Percentiles rank a stretch among this genome's conserved stretches.
phyloP scores from a whole-genome alignment of 768 basidiomycete species.

The Boletus subcaerulescens region DNA sequence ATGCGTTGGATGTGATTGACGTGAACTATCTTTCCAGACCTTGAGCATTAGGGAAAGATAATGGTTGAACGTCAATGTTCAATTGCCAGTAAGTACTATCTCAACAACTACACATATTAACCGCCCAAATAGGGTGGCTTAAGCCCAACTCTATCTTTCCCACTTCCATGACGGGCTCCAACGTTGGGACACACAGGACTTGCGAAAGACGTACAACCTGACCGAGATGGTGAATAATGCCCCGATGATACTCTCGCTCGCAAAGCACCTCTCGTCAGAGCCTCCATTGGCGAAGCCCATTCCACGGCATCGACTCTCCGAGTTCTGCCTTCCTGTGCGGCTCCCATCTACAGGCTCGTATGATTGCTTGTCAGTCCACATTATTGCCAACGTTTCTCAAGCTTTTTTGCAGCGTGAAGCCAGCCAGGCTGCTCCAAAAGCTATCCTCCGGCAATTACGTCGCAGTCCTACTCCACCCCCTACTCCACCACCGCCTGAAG shows the following conservation, averaged over 20 bases:
- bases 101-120: too few relatives aligned
- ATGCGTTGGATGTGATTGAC: background rate
- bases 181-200: background rate
- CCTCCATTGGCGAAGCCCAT: slow-evolving; percentile 16
- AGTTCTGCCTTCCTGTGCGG: slow-evolving; percentile 64
- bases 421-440: slow-evolving; percentile 50
- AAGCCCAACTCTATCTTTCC: background rate
- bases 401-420: slow-evolving; percentile 76
- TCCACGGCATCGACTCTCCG: slow-evolving; percentile 43
- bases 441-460: slow-evolving; percentile 53
- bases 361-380: slow-evolving; percentile 1
- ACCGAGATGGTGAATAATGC: slow-evolving; percentile 54
- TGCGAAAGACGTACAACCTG: background rate
- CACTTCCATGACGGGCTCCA: slow-evolving; percentile 13
- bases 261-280: slow-evolving; percentile 23
- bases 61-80: too few relatives aligned
- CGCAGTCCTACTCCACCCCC: slow-evolving; percentile 41
- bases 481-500: slow-evolving; percentile 21
- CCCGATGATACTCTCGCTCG: slow-evolving; percentile 28
- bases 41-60: slow-evolving; percentile 23
- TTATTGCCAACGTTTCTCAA: slow-evolving; percentile 34
- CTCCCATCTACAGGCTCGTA: slow-evolving; percentile 62
- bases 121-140: slow-evolving; percentile 7
- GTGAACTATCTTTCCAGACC: slow-evolving; percentile 20
- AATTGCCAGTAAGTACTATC: too few relatives aligned